Percentiles rank a stretch among this genome's conserved stretches.
Conservation (phyloP, 2,329 filamentous ascomycete genomes). For the Hypoxylon sp. region DNA sequence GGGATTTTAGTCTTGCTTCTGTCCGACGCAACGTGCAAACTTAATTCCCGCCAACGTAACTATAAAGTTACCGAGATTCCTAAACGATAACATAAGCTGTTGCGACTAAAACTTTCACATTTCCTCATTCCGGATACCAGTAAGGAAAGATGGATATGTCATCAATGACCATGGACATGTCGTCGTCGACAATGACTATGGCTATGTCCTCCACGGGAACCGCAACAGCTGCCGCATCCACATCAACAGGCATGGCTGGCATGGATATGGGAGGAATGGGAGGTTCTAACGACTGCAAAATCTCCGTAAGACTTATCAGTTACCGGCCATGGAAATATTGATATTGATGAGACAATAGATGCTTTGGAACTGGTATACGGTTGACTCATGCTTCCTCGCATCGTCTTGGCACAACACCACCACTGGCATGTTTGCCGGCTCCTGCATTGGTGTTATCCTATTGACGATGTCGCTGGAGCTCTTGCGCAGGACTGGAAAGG, state of each 20-base stretch:
- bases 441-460: slow-evolving; percentile 81
- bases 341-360: slow-evolving; percentile 64
- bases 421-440: slow-evolving; percentile 80
- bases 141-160: slow-evolving; percentile 29
- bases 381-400: slow-evolving; percentile 81
- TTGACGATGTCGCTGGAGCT: slow-evolving; percentile 81
- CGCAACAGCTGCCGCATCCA: slow-evolving; percentile 10
- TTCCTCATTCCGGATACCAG: not conserved
- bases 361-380: slow-evolving; percentile 84
- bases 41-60: slow-evolving; percentile 10
- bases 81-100: not conserved
- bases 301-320: slow-evolving; percentile 16
- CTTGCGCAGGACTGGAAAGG: slow-evolving; percentile 77
- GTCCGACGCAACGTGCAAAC: not conserved
- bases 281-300: slow-evolving; percentile 20
- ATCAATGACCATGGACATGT: slow-evolving; percentile 21
- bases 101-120: slow-evolving; percentile 12
- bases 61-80: not conserved
- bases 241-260: slow-evolving; percentile 19
- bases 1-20: slow-evolving; percentile 13
- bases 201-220: slow-evolving; percentile 24
- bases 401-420: slow-evolving; percentile 78
- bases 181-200: slow-evolving; percentile 22
- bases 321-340: slow-evolving; percentile 1
- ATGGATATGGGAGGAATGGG: slow-evolving; percentile 29